A percentile compares a stretch with the other conserved stretches of the same genome.
These are phyloP conservation scores for Colletotrichum abscissum DNA, from an alignment of 2,329 filamentous ascomycete genomes.

Conservation along the genomic window DNA sequence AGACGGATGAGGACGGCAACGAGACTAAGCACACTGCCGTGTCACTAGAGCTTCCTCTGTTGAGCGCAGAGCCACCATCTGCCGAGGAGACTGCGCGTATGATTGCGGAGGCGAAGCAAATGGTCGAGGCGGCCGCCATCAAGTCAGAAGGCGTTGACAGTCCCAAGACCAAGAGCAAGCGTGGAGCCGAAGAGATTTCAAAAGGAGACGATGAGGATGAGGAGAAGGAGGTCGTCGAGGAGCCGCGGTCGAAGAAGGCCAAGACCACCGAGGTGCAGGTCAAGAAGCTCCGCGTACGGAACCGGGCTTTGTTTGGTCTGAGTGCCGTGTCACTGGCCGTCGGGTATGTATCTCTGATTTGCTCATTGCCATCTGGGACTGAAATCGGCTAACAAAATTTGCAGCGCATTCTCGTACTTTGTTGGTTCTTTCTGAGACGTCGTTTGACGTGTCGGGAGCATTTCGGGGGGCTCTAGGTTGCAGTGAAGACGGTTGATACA, in stretches of 20 bases:
- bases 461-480: not conserved
- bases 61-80: constrained; percentile 71
- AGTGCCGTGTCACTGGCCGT: constrained; percentile 83
- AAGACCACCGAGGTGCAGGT: constrained; percentile 81
- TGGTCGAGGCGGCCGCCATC: constrained; percentile 78
- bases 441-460: not conserved
- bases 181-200: constrained; percentile 79
- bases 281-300: constrained; percentile 87
- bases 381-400: constrained; percentile 28
- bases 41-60: constrained; percentile 77
- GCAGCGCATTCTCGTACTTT: constrained; percentile 61
- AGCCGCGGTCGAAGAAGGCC: constrained; percentile 76
- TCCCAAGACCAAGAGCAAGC: constrained; percentile 67
- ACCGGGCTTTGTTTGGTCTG: constrained; percentile 85
- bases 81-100: constrained; percentile 84
- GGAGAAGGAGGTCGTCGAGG: constrained; percentile 56
- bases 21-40: constrained; percentile 80
- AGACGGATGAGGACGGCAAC: constrained; percentile 63
- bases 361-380: not conserved
- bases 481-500: not conserved
- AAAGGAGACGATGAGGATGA: constrained; percentile 70
- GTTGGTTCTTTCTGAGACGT: constrained; percentile 59
- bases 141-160: constrained; percentile 44
- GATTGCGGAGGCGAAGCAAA: constrained; percentile 87
- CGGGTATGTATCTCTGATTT: constrained; percentile 66